Evolutionary conservation across 192 early-diverging fungal genomes (phyloP).

Genomic region (Rhizoclosmatium globosum): DNA sequence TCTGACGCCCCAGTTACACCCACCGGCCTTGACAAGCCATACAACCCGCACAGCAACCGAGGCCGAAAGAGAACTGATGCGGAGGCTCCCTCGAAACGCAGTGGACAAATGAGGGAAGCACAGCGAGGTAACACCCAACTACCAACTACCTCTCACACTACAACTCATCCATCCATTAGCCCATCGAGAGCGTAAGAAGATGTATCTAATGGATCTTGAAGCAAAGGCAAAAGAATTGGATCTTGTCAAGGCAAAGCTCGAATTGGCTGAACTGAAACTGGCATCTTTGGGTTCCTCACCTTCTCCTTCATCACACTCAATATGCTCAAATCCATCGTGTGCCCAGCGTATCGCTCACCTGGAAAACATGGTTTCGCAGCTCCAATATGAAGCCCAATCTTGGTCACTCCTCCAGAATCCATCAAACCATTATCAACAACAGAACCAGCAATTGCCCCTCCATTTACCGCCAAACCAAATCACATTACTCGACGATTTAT

Average conservation of each 20-base stretch:
- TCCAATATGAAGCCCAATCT: background rate
- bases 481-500: background rate
- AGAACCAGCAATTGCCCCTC: background rate
- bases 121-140: background rate
- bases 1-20: no score
- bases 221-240: background rate
- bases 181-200: background rate
- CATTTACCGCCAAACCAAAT: background rate
- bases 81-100: background rate
- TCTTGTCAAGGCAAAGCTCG: background rate
- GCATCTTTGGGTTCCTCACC: background rate
- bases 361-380: background rate
- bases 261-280: background rate
- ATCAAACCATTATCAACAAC: background rate
- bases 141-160: background rate
- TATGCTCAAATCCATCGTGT: background rate
- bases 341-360: background rate
- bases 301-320: no score
- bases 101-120: constrained; percentile 9
- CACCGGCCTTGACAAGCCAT: background rate
- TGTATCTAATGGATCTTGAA: background rate
- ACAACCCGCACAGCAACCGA: constrained; percentile 20
- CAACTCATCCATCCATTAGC: background rate
- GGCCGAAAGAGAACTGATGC: background rate
- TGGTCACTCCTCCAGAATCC: background rate